Evolutionary conservation across 2,329 filamentous ascomycete genomes (phyloP).

Genomic region (Alternaria sp.): DNA sequence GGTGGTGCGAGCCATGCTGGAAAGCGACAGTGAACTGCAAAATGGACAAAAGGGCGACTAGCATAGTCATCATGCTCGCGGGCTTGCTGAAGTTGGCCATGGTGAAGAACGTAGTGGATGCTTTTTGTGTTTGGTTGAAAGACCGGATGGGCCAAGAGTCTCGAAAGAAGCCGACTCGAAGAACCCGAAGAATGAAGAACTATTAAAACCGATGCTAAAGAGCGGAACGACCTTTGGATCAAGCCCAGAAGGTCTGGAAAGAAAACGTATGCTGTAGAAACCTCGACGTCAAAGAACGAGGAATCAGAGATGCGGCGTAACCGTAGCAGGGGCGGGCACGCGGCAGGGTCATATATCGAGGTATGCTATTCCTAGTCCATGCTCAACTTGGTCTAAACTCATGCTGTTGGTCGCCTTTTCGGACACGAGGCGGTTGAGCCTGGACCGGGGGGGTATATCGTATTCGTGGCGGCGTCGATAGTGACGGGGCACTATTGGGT

Average conservation of each 20-base stretch:
- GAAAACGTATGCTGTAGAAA: conserved; percentile 31
- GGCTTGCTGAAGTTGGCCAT: conserved; percentile 51
- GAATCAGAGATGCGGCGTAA: conserved; percentile 41
- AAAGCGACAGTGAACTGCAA: conserved; percentile 45
- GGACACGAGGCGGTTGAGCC: conserved; percentile 36
- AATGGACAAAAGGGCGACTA: conserved; percentile 45
- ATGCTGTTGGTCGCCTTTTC: conserved; percentile 25
- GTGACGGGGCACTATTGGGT: conserved; percentile 28
- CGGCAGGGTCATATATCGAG: conserved; percentile 45
- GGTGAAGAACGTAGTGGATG: conserved; percentile 16
- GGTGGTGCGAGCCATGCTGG: conserved; percentile 37
- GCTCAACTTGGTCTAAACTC: conserved; percentile 27
- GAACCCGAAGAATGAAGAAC: conserved; percentile 14
- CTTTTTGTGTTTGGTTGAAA: conserved; percentile 17
- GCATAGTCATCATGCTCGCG: conserved; percentile 42
- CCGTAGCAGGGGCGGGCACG: conserved; percentile 36
- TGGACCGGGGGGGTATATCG: conserved; percentile 26
- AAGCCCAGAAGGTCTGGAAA: conserved; percentile 41
- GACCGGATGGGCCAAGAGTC: conserved; percentile 17
- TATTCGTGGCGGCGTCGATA: conserved; percentile 20
- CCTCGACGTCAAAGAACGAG: conserved; percentile 41
- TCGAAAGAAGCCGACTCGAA: conserved; percentile 23
- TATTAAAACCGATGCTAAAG: conserved; percentile 38
- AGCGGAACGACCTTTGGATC: conserved; percentile 46
- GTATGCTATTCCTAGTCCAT: conserved; percentile 33